Percentiles rank a stretch among this genome's conserved stretches.
phyloP scores from a whole-genome alignment of 441 rosid species.

The Corymbia citriodora region DNA sequence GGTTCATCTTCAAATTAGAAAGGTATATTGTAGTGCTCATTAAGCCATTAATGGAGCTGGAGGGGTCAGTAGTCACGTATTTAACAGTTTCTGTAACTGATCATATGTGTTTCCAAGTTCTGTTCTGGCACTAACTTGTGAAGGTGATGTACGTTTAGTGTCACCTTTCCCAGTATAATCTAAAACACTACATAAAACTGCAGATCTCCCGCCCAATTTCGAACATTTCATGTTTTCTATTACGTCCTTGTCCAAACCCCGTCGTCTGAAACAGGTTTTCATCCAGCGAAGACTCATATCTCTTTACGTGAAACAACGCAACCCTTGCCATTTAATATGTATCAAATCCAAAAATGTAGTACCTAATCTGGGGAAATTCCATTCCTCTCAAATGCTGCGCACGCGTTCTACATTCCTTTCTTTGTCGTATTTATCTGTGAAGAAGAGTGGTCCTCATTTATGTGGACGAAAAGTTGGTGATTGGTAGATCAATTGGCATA shows the following conservation, averaged over 20 bases:
- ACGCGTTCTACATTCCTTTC: not conserved
- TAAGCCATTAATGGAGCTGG: conserved; percentile 30
- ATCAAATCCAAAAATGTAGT: not conserved
- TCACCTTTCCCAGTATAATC: not conserved
- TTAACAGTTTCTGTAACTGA: not conserved
- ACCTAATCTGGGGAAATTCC: not conserved
- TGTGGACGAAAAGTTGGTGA: not conserved
- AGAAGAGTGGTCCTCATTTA: not conserved
- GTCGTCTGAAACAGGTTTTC: not conserved
- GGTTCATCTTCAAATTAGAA: conserved; percentile 27
- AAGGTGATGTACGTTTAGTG: not conserved
- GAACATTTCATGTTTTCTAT: not conserved
- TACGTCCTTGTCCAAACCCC: not conserved
- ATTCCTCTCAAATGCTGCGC: not conserved
- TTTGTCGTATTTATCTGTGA: not conserved
- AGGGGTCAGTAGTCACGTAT: conserved; percentile 51
- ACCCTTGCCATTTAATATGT: not conserved
- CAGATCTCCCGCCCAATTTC: not conserved
- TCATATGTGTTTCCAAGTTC: not conserved
- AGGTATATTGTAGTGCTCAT: conserved; percentile 1
- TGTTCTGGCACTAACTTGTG: not conserved
- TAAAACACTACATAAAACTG: not conserved
- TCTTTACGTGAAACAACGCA: not conserved
- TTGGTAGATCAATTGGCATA: not conserved
- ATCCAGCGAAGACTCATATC: not conserved